Evolutionary conservation across 176 grass and related monocot species (phyloP).

Genomic region (Puya raimondii): DNA sequence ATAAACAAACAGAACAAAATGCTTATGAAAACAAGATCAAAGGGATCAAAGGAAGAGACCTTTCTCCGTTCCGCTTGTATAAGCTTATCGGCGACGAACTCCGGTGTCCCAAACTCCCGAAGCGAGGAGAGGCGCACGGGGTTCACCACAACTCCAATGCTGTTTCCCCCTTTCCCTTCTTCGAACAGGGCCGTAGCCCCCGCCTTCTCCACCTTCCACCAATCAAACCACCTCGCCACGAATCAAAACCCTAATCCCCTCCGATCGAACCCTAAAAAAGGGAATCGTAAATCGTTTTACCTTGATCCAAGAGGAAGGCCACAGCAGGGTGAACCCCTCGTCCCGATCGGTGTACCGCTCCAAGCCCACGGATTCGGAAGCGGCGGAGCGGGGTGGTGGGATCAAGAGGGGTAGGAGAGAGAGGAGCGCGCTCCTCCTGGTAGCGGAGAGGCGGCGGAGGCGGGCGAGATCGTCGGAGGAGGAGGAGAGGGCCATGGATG

Average conservation of each 20-base stretch:
- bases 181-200: conserved; percentile 75
- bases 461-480: not conserved
- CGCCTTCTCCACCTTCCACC: conserved; percentile 78
- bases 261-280: not conserved
- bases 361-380: conserved; percentile 19
- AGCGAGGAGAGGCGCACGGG: conserved; percentile 75
- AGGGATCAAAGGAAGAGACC: conserved; percentile 25
- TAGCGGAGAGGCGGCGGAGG: not conserved
- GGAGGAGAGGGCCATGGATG: not conserved
- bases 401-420: conserved; percentile 25
- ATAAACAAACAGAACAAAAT: not conserved
- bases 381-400: conserved; percentile 15
- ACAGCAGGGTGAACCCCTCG: conserved; percentile 72
- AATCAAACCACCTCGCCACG: not conserved
- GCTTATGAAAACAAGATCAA: not conserved
- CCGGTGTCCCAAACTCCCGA: conserved; percentile 70
- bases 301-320: conserved; percentile 65
- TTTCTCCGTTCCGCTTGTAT: conserved; percentile 85
- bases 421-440: conserved; percentile 6
- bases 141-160: conserved; percentile 72
- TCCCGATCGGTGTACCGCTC: conserved; percentile 48
- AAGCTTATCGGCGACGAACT: conserved; percentile 78
- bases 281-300: conserved; percentile 21
- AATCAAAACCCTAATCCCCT: not conserved
- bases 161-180: conserved; percentile 66